Evolutionary conservation across 352 stramenopile genomes (phyloP).

Genomic region (Thraustochytrium sp.): DNA sequence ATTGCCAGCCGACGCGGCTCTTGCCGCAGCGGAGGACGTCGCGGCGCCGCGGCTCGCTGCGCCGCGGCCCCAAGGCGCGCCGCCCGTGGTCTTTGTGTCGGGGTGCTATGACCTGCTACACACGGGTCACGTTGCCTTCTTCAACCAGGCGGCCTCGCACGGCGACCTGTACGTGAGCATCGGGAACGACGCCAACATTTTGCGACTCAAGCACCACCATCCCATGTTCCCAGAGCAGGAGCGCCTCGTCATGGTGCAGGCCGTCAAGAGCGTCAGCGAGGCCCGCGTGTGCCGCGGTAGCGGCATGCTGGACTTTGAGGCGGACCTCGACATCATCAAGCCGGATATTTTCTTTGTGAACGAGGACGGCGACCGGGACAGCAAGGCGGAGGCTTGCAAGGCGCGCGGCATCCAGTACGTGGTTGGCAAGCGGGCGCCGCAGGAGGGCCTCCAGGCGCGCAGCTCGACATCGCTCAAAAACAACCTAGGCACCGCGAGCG

Average conservation of each 20-base stretch:
- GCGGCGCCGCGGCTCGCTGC: background rate
- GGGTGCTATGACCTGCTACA: constrained; percentile 34
- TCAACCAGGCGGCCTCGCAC: background rate
- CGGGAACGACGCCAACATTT: constrained; percentile 26
- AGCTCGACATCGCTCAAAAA: constrained; percentile 24
- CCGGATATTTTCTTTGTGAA: constrained; percentile 39
- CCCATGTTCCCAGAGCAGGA: constrained; percentile 24
- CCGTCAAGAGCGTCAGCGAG: background rate
- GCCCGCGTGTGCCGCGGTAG: constrained; percentile 23
- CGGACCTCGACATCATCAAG: constrained; percentile 28
- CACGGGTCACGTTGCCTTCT: constrained; percentile 35
- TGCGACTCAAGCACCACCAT: background rate
- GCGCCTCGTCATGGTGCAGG: background rate
- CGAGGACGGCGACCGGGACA: constrained; percentile 22
- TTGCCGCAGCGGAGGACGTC: background rate
- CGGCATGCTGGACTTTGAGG: constrained; percentile 36
- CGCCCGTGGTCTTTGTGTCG: constrained; percentile 27
- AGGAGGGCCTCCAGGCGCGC: background rate
- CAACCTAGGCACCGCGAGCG: background rate
- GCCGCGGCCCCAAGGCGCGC: background rate
- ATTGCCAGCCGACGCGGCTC: background rate
- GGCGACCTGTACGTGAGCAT: constrained; percentile 39
- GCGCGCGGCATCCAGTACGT: constrained; percentile 20
- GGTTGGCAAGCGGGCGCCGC: background rate
- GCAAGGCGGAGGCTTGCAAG: constrained; percentile 10